Evolutionary conservation across 495 filamentous ascomycete genomes (phyloP).

Genomic region (Penicillium verhagenii): DNA sequence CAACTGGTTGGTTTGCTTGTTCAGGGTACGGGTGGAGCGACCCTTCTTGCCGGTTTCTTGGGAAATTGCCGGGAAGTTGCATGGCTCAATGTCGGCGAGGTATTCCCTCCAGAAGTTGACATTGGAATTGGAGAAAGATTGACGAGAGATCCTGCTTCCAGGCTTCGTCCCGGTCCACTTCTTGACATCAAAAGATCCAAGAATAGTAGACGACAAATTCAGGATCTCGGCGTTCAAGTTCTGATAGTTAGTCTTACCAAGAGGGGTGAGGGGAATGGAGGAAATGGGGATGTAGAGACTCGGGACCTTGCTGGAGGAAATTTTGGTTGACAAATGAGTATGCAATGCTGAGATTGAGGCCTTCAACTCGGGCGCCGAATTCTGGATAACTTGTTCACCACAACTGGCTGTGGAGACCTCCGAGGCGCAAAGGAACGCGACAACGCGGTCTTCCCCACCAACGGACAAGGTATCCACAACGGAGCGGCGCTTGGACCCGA

Average conservation of each 20-base stretch:
- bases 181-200: constrained; percentile 16
- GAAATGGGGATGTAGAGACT: constrained; percentile 56
- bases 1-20: constrained; percentile 31
- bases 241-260: constrained; percentile 50
- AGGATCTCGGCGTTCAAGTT: constrained; percentile 16
- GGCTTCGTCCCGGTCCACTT: constrained; percentile 13
- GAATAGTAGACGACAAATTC: constrained; percentile 12
- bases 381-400: constrained; percentile 11
- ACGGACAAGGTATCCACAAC: constrained; percentile 26
- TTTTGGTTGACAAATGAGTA: constrained; percentile 20
- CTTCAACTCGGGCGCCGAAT: constrained; percentile 18
- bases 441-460: constrained; percentile 10
- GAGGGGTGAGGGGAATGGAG: constrained; percentile 50
- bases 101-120: constrained; percentile 52
- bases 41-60: constrained; percentile 9
- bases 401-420: background rate
- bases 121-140: constrained; percentile 22
- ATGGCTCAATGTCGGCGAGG: constrained; percentile 50
- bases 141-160: constrained; percentile 4
- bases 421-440: constrained; percentile 30
- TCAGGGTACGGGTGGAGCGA: constrained; percentile 19
- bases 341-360: constrained; percentile 18
- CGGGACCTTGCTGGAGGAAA: constrained; percentile 56
- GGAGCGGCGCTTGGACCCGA: constrained; percentile 17
- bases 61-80: constrained; percentile 48